Evolutionary conservation across 805 yeast genomes (phyloP).

Genomic region (Torulaspora indica): DNA sequence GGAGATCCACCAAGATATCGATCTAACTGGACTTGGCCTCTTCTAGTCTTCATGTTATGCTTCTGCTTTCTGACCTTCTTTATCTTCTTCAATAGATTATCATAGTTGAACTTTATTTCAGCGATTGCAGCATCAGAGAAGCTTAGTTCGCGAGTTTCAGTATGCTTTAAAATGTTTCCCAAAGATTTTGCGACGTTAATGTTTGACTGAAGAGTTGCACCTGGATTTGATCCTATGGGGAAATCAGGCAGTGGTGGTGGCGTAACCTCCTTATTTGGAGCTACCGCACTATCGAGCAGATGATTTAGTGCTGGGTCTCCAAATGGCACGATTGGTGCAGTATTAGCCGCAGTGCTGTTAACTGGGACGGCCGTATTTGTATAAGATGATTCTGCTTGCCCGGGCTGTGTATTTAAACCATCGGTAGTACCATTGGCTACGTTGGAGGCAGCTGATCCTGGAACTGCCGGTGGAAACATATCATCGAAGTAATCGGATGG

Average conservation of each 20-base stretch:
- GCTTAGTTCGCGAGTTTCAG: conserved; percentile 28
- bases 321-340: conserved; percentile 14
- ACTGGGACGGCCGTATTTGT: conserved; percentile 2
- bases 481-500: conserved; percentile 27
- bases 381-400: not conserved
- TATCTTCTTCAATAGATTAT: conserved; percentile 24
- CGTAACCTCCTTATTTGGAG: conserved; percentile 8
- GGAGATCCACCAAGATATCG: conserved; percentile 10
- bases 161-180: conserved; percentile 30
- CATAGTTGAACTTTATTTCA: conserved; percentile 29
- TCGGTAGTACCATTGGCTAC: conserved; percentile 4
- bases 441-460: conserved; percentile 4
- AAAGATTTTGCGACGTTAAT: conserved; percentile 34
- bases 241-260: conserved; percentile 6
- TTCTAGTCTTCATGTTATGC: conserved; percentile 11
- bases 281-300: conserved; percentile 14
- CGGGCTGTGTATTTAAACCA: conserved; percentile 4
- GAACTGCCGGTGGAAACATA: conserved; percentile 18
- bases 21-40: conserved; percentile 17
- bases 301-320: conserved; percentile 20
- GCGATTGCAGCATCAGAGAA: conserved; percentile 27
- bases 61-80: conserved; percentile 20
- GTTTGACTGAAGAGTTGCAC: conserved; percentile 23
- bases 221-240: conserved; percentile 8
- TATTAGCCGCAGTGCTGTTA: conserved; percentile 5